These are phyloP conservation scores for Eucalyptus pumila DNA, from an alignment of 345 rosid genomes.

Conservation along the genomic window DNA sequence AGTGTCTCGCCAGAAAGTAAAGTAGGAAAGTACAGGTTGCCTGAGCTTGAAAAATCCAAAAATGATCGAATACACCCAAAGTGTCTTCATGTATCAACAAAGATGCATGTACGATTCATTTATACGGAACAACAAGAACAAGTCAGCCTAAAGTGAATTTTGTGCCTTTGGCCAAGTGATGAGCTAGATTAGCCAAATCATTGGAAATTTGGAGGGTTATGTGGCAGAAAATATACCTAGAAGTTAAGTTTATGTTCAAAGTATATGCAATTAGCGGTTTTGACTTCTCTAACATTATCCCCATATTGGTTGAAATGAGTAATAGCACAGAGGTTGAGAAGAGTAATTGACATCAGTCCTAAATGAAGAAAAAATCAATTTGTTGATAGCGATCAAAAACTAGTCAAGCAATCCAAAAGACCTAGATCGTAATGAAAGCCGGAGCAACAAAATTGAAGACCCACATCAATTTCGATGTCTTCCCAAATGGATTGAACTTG, in stretches of 20 bases:
- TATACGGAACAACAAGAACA: neutral
- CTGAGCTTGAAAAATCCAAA: too few relatives aligned
- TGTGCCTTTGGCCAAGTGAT: neutral
- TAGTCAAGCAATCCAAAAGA: neutral
- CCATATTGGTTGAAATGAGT: neutral
- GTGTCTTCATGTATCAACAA: neutral
- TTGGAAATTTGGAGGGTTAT: neutral
- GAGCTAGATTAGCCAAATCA: too few relatives aligned
- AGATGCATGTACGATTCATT: neutral
- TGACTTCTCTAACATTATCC: neutral
- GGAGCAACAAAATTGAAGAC: neutral
- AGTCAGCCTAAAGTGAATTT: neutral
- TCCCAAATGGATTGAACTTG: neutral
- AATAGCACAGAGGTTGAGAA: neutral
- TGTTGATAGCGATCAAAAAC: neutral
- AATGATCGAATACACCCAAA: neutral
- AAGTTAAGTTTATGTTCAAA: neutral
- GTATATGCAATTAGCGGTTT: neutral
- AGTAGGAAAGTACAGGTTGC: too few relatives aligned
- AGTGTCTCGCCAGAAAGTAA: neutral
- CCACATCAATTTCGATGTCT: neutral
- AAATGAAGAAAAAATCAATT: too few relatives aligned
- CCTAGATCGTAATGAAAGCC: too few relatives aligned
- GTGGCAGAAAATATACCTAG: neutral
- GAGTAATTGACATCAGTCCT: neutral